Evolutionary conservation across 2,329 filamentous ascomycete genomes (phyloP).

Genomic region (Colletotrichum neosansevieriae): DNA sequence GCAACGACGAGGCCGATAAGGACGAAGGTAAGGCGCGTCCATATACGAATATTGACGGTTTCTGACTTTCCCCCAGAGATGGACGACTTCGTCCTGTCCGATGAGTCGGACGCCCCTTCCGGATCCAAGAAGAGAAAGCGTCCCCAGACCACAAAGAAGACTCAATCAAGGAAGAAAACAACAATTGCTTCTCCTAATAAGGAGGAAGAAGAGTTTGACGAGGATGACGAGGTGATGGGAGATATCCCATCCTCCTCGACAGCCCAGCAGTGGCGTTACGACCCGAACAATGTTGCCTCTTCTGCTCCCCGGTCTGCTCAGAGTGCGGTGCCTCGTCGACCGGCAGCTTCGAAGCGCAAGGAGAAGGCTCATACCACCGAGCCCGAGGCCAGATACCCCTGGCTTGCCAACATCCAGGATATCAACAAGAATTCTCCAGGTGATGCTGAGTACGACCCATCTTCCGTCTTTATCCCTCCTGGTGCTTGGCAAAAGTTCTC

Average conservation of each 20-base stretch:
- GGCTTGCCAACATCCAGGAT: conserved; percentile 88
- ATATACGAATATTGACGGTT: background rate
- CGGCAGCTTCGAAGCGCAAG: conserved; percentile 53
- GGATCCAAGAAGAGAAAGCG: conserved; percentile 82
- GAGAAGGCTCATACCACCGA: conserved; percentile 84
- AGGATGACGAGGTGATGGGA: conserved; percentile 67
- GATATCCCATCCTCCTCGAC: conserved; percentile 75
- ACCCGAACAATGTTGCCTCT: conserved; percentile 60
- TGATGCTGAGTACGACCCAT: conserved; percentile 90
- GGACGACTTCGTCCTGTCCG: conserved; percentile 88
- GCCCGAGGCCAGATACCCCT: conserved; percentile 87
- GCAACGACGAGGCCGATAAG: conserved; percentile 69
- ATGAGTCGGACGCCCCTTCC: conserved; percentile 80
- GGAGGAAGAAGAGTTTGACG: conserved; percentile 52
- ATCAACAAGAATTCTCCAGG: conserved; percentile 83
- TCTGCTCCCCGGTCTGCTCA: conserved; percentile 26
- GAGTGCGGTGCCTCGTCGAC: conserved; percentile 41
- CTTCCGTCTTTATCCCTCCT: conserved; percentile 91
- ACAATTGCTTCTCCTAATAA: conserved; percentile 63
- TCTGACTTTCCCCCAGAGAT: conserved; percentile 63
- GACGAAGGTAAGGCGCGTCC: conserved; percentile 65
- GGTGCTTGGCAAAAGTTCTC: conserved; percentile 85
- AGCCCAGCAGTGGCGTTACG: conserved; percentile 83
- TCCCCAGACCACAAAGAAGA: conserved; percentile 58
- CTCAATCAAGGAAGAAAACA: conserved; percentile 71